Conservation (phyloP, 2,329 filamentous ascomycete genomes). For the Fusarium transvaalense region DNA sequence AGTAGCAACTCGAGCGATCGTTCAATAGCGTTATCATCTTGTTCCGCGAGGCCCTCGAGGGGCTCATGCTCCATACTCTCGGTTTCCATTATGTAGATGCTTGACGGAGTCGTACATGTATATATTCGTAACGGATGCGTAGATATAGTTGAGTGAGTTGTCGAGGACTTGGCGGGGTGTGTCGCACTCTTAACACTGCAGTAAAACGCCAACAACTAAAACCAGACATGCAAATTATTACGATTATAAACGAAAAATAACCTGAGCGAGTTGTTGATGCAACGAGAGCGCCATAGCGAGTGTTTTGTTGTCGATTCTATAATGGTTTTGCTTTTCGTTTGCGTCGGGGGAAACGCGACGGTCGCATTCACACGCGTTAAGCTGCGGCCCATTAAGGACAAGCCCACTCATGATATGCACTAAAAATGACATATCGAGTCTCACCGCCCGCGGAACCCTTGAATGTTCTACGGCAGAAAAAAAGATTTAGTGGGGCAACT, state of each 20-base stretch:
- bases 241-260: not conserved
- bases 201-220: not conserved
- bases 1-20: slow-evolving; percentile 21
- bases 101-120: slow-evolving; percentile 9
- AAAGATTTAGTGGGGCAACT: slow-evolving; percentile 38
- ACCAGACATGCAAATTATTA: not conserved
- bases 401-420: slow-evolving; percentile 10
- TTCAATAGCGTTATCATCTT: slow-evolving; percentile 17
- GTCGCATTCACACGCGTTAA: slow-evolving; percentile 39
- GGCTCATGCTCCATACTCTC: slow-evolving; percentile 26
- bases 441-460: slow-evolving; percentile 42
- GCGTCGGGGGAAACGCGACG: slow-evolving; percentile 38
- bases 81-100: slow-evolving; percentile 32
- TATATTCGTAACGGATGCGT: not conserved
- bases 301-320: slow-evolving; percentile 5
- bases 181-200: not conserved
- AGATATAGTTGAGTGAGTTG: not conserved
- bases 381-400: slow-evolving; percentile 29
- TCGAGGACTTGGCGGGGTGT: slow-evolving; percentile 20
- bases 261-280: not conserved
- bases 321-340: slow-evolving; percentile 19
- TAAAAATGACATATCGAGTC: not conserved
- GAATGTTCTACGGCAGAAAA: slow-evolving; percentile 48
- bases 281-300: slow-evolving; percentile 12
- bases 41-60: not conserved